Evolutionary conservation across 2,329 filamentous ascomycete genomes (phyloP), one percentile per base, ranked within the genome.

Genomic region (Cladosporium sp.): DNA sequence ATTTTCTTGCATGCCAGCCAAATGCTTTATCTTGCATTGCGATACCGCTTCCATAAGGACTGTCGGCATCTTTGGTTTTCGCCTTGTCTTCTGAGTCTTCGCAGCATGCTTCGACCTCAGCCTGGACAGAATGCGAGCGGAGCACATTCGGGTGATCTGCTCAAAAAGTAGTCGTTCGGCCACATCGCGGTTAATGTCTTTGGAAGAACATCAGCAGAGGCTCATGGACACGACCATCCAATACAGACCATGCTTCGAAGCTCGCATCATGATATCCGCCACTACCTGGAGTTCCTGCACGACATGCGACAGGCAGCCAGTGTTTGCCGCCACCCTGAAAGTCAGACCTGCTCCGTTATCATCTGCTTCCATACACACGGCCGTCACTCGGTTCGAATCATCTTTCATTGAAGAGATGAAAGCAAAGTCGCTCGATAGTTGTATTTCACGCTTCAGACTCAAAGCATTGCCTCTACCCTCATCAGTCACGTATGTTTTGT

Each of bases 201-300:
- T 13, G 35, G 4, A 15, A 4, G 35, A 37, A 17, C 35, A 37
- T 37, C 35, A 37, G 35, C 35, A 17, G 12, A 12, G 35, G 6
- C 24, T 28, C 5, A 40, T 19, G 28, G 12, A 44, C 25, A 15
- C 24, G 9, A 17, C 2, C 19, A 4, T 42, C 20, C 19, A 15
- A n/a, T 6, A 54, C 51, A 25, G 20, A 54, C 51, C 17, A 45
- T 45, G 39, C 22, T 20, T 45, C 34, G 51, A 42, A 5, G 39
- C 51, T 54, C 24, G 24, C 51, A 54, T 54, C 51, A 54, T 54
- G n/a, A 54, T 34, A 45, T 54, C 51, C 34, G 51, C 51, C 17
- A 54, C 22, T n/a, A 17, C n/a, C 19, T 44, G 51, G 17, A 54
- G 40, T 15, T 44, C 36, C 12, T 44, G 2, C 5, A 10, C 36